Percentiles rank a stretch among this genome's conserved stretches.
Conservation (phyloP, 2,329 filamentous ascomycete species). For the Diatrype stigma region DNA sequence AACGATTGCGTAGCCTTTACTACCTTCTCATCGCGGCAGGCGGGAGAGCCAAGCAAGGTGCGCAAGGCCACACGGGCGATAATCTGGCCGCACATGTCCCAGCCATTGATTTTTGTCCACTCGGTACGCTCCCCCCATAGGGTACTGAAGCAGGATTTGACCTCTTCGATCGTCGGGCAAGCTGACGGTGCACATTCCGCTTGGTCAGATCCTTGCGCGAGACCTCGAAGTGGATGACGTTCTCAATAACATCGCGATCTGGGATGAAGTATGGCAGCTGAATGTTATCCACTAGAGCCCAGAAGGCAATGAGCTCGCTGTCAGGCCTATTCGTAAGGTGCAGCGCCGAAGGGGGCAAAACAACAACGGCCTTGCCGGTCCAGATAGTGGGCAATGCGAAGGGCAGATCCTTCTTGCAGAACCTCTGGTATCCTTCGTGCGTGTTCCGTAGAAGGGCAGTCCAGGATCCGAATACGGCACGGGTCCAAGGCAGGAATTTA, state of each 20-base stretch:
- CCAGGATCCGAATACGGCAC: background rate
- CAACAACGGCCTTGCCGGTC: constrained; percentile 5
- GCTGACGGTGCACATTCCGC: background rate
- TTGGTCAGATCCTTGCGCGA: background rate
- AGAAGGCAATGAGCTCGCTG: background rate
- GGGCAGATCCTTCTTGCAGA: constrained; percentile 1
- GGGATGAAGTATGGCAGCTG: constrained; percentile 2
- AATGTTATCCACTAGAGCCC: constrained; percentile 1
- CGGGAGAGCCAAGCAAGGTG: constrained; percentile 1
- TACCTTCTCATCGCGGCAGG: constrained; percentile 1
- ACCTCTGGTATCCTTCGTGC: background rate
- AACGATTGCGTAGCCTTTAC: background rate
- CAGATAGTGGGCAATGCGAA: constrained; percentile 9
- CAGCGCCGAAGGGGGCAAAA: constrained; percentile 4
- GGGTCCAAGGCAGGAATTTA: background rate
- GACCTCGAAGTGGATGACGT: constrained; percentile 6
- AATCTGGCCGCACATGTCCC: constrained; percentile 1
- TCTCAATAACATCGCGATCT: background rate
- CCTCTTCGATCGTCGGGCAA: background rate
- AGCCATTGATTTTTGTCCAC: constrained; percentile 3
- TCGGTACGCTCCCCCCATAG: background rate
- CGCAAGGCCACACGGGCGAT: constrained; percentile 2
- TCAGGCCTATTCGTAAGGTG: background rate
- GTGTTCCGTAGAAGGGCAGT: background rate
- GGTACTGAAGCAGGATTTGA: background rate